phyloP scores from a whole-genome alignment of 139 green algal genomes.

The Auxenochlorella protothecoides region DNA sequence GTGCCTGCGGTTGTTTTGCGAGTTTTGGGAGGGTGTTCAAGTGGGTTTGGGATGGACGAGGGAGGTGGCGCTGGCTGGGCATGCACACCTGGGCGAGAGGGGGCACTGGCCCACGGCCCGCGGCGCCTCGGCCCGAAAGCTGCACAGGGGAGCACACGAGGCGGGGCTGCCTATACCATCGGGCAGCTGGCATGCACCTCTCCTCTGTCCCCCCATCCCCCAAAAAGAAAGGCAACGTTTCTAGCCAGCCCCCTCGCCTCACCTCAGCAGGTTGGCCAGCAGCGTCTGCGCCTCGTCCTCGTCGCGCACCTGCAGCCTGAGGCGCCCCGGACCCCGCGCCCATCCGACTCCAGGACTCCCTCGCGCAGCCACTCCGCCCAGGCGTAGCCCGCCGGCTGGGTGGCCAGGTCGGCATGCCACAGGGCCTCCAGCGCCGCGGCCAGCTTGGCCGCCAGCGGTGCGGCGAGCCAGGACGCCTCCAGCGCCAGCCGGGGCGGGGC shows the following conservation, averaged over 20 bases:
- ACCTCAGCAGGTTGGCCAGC: slow-evolving; percentile 25
- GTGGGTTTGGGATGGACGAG: too few species aligned
- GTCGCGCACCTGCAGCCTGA: not conserved
- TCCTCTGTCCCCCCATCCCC: too few species aligned
- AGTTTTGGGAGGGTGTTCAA: too few species aligned
- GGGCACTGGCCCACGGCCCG: too few species aligned
- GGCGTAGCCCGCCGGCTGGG: slow-evolving; percentile 25
- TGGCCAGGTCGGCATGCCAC: slow-evolving; percentile 31
- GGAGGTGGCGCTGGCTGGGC: too few species aligned
- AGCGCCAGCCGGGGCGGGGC: slow-evolving; percentile 12
- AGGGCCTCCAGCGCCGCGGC: slow-evolving; percentile 11
- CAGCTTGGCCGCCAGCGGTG: not conserved
- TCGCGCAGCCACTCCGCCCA: slow-evolving; percentile 49
- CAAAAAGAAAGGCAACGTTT: too few species aligned
- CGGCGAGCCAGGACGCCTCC: slow-evolving; percentile 31
- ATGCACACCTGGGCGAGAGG: too few species aligned
- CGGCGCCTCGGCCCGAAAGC: too few species aligned
- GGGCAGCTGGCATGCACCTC: too few species aligned
- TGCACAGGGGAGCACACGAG: too few species aligned
- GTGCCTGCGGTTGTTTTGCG: too few species aligned
- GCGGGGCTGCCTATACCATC: too few species aligned
- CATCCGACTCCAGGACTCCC: slow-evolving; percentile 21
- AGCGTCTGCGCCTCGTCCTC: slow-evolving; percentile 11
- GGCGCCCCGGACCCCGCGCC: not conserved
- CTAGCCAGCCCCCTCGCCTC: not conserved